A percentile compares a stretch with the other conserved stretches of the same genome.
Conservation (phyloP, 2,329 filamentous ascomycete genomes). For the Cercospora berteroae region DNA sequence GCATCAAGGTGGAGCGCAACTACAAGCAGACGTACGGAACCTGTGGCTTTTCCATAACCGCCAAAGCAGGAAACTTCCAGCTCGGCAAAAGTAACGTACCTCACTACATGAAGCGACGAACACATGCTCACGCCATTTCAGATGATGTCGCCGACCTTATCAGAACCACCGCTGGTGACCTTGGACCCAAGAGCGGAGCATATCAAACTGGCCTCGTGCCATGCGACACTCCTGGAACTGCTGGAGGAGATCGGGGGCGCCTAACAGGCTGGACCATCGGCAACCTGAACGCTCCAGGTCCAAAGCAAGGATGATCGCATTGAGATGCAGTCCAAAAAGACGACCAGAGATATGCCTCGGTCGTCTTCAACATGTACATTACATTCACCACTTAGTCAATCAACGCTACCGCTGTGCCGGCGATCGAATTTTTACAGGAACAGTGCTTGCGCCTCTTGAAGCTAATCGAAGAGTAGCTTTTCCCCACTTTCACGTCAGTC, state of each 20-base stretch:
- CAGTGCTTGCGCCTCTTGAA: no score
- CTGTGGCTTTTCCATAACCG: conserved; percentile 1
- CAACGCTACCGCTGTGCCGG: no score
- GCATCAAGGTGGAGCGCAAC: background rate
- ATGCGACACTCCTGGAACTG: conserved; percentile 8
- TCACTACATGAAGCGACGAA: background rate
- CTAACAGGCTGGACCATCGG: conserved; percentile 7
- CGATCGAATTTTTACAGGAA: no score
- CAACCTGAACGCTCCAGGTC: conserved; percentile 6
- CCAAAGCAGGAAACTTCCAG: conserved; percentile 2
- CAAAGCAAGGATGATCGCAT: background rate
- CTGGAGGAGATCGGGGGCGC: conserved; percentile 1
- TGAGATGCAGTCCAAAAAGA: background rate
- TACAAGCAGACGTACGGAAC: conserved; percentile 1
- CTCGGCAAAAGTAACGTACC: background rate
- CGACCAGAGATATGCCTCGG: no score
- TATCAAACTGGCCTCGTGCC: conserved; percentile 8
- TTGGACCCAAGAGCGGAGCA: background rate
- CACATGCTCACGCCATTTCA: background rate
- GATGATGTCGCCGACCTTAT: background rate
- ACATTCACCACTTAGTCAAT: no score
- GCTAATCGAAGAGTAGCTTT: background rate
- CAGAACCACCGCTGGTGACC: background rate
- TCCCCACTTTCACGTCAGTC: background rate
- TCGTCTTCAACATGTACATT: no score